Percentiles rank a stretch among this genome's conserved stretches.
These are phyloP conservation scores for Auriscalpium microsporum DNA, from an alignment of 768 basidiomycete genomes.

Conservation along the genomic window DNA sequence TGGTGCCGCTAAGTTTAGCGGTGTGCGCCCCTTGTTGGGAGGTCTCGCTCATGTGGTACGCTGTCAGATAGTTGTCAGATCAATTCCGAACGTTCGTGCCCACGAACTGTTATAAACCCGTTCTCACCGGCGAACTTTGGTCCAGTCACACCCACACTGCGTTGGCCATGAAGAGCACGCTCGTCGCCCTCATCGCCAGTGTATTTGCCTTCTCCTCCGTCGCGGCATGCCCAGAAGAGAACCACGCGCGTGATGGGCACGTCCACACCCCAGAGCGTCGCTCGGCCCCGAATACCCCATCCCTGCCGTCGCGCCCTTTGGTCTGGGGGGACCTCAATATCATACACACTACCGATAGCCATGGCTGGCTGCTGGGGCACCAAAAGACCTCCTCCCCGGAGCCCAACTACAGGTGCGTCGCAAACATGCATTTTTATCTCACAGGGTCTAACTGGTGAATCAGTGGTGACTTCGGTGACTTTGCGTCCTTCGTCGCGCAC, in stretches of 20 bases:
- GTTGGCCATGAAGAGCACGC: background rate
- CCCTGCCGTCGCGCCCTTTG: constrained; percentile 56
- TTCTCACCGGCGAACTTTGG: background rate
- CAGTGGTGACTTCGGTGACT: constrained; percentile 68
- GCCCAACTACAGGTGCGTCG: constrained; percentile 56
- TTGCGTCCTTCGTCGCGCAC: constrained; percentile 76
- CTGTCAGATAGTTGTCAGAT: background rate
- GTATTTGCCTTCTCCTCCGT: background rate
- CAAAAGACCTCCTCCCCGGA: constrained; percentile 67
- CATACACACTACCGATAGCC: constrained; percentile 79
- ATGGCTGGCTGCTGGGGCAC: constrained; percentile 80
- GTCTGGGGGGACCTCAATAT: constrained; percentile 89
- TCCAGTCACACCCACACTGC: background rate
- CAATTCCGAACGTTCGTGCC: background rate
- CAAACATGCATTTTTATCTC: background rate
- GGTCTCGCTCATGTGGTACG: background rate
- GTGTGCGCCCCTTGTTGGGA: too few species aligned
- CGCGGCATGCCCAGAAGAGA: background rate
- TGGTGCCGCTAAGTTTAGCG: too few species aligned
- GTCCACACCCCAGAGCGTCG: constrained; percentile 14
- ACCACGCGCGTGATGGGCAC: background rate
- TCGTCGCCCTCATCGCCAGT: background rate
- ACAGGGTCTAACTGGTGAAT: background rate
- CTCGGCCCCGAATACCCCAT: constrained; percentile 31
- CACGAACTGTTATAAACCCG: background rate